phyloP scores from a whole-genome alignment of 2,329 filamentous ascomycete genomes.

The Penicillium expansum region DNA sequence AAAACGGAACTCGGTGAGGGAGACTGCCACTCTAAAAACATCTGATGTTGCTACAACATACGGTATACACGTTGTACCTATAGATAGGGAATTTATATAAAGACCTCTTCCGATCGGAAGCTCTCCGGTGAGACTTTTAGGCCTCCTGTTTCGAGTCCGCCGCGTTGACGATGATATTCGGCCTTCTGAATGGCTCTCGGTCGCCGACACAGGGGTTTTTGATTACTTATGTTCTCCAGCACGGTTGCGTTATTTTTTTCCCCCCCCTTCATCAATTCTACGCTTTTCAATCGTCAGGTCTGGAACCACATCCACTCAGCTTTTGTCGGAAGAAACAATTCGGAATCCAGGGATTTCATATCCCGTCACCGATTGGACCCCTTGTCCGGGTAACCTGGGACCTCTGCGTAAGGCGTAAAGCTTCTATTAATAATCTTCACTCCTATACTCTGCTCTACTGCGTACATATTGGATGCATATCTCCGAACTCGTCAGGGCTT shows the following conservation, averaged over 20 bases:
- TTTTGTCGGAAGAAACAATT: not conserved
- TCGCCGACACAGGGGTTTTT: conserved; percentile 6
- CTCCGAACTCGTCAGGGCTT: not conserved
- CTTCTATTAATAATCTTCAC: conserved; percentile 10
- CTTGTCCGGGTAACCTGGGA: not conserved
- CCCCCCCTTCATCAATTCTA: not conserved
- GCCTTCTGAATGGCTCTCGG: conserved; percentile 11
- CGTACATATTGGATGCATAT: conserved; percentile 1
- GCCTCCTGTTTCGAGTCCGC: conserved; percentile 6
- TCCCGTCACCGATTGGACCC: conserved; percentile 2
- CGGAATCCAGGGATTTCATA: conserved; percentile 11
- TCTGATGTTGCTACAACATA: not conserved
- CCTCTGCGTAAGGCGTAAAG: conserved; percentile 1
- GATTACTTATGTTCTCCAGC: conserved; percentile 2
- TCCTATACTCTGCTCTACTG: conserved; percentile 6
- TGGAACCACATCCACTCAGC: conserved; percentile 1
- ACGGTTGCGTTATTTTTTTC: conserved; percentile 8
- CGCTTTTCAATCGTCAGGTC: not conserved
- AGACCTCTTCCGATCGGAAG: conserved; percentile 3
- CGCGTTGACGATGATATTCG: conserved; percentile 2
- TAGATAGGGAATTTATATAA: not conserved
- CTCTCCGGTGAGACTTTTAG: conserved; percentile 9
- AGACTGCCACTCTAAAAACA: not conserved
- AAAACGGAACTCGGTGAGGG: not conserved
- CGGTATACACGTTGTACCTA: not conserved